Evolutionary conservation across 228 moss, liverwort and hornwort species (phyloP).

Genomic region (Sphagnum fallax): DNA sequence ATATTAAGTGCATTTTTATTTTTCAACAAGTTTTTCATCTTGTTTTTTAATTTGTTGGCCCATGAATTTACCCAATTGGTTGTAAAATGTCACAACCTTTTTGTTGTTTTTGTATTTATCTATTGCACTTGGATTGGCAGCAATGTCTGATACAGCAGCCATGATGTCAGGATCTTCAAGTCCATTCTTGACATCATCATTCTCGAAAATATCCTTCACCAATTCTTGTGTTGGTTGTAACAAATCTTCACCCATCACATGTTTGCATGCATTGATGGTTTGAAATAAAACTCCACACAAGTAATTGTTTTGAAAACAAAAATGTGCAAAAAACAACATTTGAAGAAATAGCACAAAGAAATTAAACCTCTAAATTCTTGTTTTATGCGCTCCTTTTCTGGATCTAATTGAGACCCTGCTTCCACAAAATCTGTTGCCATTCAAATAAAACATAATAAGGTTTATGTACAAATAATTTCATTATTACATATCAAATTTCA

Average conservation of each 20-base stretch:
- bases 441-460: too few species aligned
- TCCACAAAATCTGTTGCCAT: too few species aligned
- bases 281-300: too few species aligned
- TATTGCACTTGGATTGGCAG: conserved; percentile 53
- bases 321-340: too few species aligned
- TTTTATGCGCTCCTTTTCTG: too few species aligned
- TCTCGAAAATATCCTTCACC: conserved; percentile 68
- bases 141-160: conserved; percentile 76
- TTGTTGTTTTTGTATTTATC: conserved; percentile 64
- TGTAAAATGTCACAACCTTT: conserved; percentile 53
- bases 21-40: conserved; percentile 15
- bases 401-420: too few species aligned
- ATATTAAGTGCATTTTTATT: not conserved
- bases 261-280: too few species aligned
- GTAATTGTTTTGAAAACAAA: too few species aligned
- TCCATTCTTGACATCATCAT: conserved; percentile 36
- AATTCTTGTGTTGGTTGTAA: conserved; percentile 64
- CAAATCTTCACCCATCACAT: too few species aligned
- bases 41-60: conserved; percentile 41
- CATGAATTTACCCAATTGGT: conserved; percentile 64
- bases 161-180: conserved; percentile 79
- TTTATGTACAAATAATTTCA: too few species aligned
- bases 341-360: too few species aligned
- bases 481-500: conserved; percentile 1
- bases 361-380: too few species aligned